Conservation (phyloP, 2,329 filamentous ascomycete species). For the Fusarium tuaranense region DNA sequence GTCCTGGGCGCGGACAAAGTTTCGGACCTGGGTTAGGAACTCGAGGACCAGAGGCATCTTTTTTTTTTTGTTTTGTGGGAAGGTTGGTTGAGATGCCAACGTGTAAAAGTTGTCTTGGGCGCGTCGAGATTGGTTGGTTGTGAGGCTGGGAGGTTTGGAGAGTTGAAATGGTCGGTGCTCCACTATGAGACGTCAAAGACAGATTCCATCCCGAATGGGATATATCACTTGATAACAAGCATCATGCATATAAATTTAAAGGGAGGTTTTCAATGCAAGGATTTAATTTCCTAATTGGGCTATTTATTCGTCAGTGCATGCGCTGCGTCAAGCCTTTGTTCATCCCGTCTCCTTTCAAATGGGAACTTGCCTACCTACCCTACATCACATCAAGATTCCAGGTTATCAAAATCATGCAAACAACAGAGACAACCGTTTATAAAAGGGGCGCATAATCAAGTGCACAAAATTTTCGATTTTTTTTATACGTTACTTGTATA, state of each 20-base stretch:
- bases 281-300: not conserved
- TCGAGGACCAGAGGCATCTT: slow-evolving; percentile 73
- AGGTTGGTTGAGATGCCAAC: not conserved
- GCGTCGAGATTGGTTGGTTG: not conserved
- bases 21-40: slow-evolving; percentile 74
- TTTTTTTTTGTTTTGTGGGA: not conserved
- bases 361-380: not conserved
- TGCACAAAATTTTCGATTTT: not conserved
- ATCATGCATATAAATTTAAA: not conserved
- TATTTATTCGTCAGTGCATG: not conserved
- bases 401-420: not conserved
- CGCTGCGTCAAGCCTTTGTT: not conserved
- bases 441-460: not conserved
- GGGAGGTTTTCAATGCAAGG: not conserved
- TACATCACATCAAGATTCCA: not conserved
- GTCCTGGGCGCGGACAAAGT: slow-evolving; percentile 69
- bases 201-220: not conserved
- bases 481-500: not conserved
- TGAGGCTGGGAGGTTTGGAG: not conserved
- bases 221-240: not conserved
- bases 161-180: slow-evolving; percentile 32
- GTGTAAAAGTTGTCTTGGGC: slow-evolving; percentile 12
- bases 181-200: slow-evolving; percentile 20
- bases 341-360: not conserved
- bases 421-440: not conserved